phyloP scores from a whole-genome alignment of 2,329 filamentous ascomycete species.

The Fusarium azukiicola region DNA sequence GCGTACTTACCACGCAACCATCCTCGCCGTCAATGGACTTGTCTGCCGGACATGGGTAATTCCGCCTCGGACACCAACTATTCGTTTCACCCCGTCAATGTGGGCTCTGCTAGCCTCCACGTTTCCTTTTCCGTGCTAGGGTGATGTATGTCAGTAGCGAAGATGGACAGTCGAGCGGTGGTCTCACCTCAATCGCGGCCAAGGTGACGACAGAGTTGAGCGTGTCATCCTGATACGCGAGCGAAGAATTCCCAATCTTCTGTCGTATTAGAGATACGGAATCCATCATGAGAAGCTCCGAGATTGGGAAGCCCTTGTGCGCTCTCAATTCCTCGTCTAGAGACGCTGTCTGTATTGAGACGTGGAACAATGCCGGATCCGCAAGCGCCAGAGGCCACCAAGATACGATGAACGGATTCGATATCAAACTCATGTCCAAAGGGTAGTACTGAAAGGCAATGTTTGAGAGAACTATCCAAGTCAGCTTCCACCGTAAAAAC shows the following conservation, averaged over 20 bases:
- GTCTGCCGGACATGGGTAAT: constrained; percentile 70
- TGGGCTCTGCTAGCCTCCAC: constrained; percentile 68
- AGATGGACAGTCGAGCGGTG: rapidly evolving
- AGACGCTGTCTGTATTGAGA: constrained; percentile 79
- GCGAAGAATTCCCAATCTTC: constrained; percentile 68
- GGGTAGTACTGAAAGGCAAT: constrained; percentile 82
- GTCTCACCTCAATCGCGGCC: constrained; percentile 76
- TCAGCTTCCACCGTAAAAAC: constrained; percentile 37
- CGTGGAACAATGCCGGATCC: constrained; percentile 78
- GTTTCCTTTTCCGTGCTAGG: constrained; percentile 76
- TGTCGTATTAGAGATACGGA: constrained; percentile 74
- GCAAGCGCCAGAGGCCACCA: constrained; percentile 80
- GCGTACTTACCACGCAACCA: constrained; percentile 73
- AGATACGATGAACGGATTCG: constrained; percentile 78
- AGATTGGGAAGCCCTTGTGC: constrained; percentile 73
- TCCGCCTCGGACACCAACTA: constrained; percentile 73
- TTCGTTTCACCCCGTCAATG: constrained; percentile 70
- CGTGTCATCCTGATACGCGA: constrained; percentile 76
- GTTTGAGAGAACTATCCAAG: constrained; percentile 71
- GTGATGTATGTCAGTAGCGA: constrained; percentile 3
- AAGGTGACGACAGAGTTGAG: constrained; percentile 78
- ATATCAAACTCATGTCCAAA: constrained; percentile 71
- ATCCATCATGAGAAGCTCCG: constrained; percentile 78
- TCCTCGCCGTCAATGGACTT: constrained; percentile 75
- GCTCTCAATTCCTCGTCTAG: constrained; percentile 75